These are phyloP conservation scores for Trypanosoma avium DNA, from an alignment of 208 protist genomes.

Conservation along the genomic window DNA sequence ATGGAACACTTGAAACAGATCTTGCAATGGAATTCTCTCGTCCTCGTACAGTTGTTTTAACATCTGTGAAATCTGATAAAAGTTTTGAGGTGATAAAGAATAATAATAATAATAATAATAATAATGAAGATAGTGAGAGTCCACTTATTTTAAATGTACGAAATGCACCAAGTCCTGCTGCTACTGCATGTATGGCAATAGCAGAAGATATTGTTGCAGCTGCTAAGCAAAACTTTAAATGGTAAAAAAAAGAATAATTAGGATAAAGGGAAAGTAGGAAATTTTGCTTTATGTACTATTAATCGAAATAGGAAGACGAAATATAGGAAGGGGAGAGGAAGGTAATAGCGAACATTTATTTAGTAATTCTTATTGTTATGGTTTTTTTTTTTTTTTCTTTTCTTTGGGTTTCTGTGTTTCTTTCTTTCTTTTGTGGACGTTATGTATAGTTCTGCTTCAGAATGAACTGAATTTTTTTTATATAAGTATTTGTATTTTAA, in stretches of 20 bases:
- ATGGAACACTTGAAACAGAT: conserved; percentile 61
- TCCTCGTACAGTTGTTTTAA: conserved; percentile 50
- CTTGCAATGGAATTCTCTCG: conserved; percentile 76
- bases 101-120: background rate
- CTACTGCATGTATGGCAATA: conserved; percentile 86
- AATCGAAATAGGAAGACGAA: too few relatives aligned
- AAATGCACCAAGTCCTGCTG: conserved; percentile 87
- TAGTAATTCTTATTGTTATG: too few relatives aligned
- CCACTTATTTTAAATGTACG: conserved; percentile 87
- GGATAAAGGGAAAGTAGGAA: background rate
- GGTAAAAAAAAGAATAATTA: conserved; percentile 32
- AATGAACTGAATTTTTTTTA: too few relatives aligned
- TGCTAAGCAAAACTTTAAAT: conserved; percentile 62
- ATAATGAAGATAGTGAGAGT: conserved; percentile 7
- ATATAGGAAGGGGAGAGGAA: too few relatives aligned
- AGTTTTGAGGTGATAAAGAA: conserved; percentile 43
- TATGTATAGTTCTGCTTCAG: too few relatives aligned
- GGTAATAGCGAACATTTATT: too few relatives aligned
- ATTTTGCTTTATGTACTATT: background rate
- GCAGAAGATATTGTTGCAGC: conserved; percentile 79
- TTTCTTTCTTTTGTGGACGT: background rate
- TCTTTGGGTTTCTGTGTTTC: background rate
- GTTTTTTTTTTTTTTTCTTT: background rate
- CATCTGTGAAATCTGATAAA: conserved; percentile 34
- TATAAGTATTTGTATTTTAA: too few relatives aligned